Evolutionary conservation across 805 yeast species (phyloP).

Genomic region (Schwanniomyces pseudopolymorphus): DNA sequence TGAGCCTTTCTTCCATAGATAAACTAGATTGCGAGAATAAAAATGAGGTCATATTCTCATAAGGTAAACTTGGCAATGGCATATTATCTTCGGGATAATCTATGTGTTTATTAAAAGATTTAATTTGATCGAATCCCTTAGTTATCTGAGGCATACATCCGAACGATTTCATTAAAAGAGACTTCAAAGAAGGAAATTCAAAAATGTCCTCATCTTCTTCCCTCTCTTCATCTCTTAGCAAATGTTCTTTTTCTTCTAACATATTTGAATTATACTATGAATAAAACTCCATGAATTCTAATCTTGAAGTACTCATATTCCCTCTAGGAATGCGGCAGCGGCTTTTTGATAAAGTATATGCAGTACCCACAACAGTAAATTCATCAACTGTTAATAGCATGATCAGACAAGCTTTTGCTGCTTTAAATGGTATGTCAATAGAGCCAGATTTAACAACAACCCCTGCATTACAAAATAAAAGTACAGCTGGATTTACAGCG

Average conservation of each 20-base stretch:
- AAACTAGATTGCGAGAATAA: constrained; percentile 15
- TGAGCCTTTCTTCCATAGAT: constrained; percentile 60
- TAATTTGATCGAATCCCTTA: constrained; percentile 1
- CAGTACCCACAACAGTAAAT: background rate
- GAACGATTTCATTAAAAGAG: constrained; percentile 21
- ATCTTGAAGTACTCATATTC: background rate
- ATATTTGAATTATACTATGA: background rate
- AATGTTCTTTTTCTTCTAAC: constrained; percentile 14
- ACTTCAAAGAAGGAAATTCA: constrained; percentile 15
- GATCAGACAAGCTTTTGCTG: no score
- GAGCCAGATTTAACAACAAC: no score
- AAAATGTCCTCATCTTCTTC: constrained; percentile 10
- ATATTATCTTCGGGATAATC: constrained; percentile 19
- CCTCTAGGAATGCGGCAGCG: background rate
- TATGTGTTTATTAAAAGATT: background rate
- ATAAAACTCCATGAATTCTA: background rate
- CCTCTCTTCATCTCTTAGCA: constrained; percentile 4
- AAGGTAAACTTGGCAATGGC: constrained; percentile 26
- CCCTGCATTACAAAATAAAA: no score
- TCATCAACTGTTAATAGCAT: no score
- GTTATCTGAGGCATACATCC: constrained; percentile 21
- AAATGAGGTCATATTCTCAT: constrained; percentile 8
- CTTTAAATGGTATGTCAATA: no score
- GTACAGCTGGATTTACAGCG: no score
- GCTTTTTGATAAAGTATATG: background rate